Percentiles rank a stretch among this genome's conserved stretches.
These are phyloP conservation scores for Flaveria bidentis DNA, from an alignment of 129 eudicot species.

Conservation along the genomic window DNA sequence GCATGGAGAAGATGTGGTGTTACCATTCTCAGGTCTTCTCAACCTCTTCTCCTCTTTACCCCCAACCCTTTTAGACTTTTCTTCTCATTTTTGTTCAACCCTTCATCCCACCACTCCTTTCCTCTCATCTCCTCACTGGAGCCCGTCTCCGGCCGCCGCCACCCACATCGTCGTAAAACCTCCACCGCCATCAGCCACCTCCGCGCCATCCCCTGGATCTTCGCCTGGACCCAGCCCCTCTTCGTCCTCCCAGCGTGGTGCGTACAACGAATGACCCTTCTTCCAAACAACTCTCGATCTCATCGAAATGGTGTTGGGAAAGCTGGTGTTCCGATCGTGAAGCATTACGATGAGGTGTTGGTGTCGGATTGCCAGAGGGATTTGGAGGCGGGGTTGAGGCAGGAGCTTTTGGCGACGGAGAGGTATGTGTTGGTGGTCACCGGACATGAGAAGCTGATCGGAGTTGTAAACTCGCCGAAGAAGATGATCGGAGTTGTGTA, in stretches of 20 bases:
- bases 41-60: too few species aligned
- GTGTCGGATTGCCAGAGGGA: conserved; percentile 56
- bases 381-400: conserved; percentile 67
- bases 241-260: neutral
- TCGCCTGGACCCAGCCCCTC: too few species aligned
- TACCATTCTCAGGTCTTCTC: too few species aligned
- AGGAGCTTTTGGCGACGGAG: conserved; percentile 63
- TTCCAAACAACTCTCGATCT: conserved; percentile 83
- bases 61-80: too few species aligned
- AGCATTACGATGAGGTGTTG: conserved; percentile 79
- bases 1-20: too few species aligned
- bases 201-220: too few species aligned
- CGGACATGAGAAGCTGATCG: conserved; percentile 67
- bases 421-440: conserved; percentile 60
- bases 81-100: too few species aligned
- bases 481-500: neutral
- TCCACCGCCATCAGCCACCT: too few species aligned
- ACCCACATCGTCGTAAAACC: too few species aligned
- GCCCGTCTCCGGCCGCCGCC: too few species aligned
- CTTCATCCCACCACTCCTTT: too few species aligned
- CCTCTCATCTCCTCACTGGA: too few species aligned
- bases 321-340: conserved; percentile 68
- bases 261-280: conserved; percentile 92
- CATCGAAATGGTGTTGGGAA: conserved; percentile 93
- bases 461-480: neutral